Evolutionary conservation across 371 early-diverging fungal species (phyloP), one percentile per base, ranked within the genome.

Genomic region (Rhizopus delemar): DNA sequence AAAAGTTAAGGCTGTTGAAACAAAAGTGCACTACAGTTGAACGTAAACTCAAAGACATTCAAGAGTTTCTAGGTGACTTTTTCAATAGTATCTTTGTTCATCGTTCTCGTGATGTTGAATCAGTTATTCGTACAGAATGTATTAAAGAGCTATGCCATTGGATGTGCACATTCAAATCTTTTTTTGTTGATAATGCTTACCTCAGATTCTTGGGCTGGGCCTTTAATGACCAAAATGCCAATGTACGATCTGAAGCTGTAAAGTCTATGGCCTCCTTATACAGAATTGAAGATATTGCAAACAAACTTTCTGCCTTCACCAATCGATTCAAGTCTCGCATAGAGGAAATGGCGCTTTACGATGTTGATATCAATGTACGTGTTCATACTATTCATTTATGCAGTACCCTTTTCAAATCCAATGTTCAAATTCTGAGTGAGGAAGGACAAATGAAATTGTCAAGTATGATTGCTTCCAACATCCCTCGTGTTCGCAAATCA

Each of bases 81-180:
- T 91, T 90, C 73, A 85, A 87, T 31, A 89, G 91, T 29, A 83
- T 97, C 8, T 96, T 94, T 77, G 81, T 89, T 29, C 90, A 92
- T 66, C 84, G 97, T 39, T 90, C 90, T 51, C 88, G 94, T n/a
- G 98, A 97, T 72, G 88, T 88, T 2, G 93, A 93, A 59, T 75
- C 92, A 4, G 60, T 82, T 0, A 92, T 97, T 60, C 88, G 98
- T n/a, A 63, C 65, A 3, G 96, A 96, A 51, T 93, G 94, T 63
- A 71, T 93, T 3, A 80, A 77, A 46, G 91, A 89, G 39, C 76
- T 96, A 4, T 91, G 92, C 32, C 57, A 66, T 3, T 96, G 94
- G 93, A 88, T 92, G 63, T 61, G 71, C 2, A 71, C 67, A 22
- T 87, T 85, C 63, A 90, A 93, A 13, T 78, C 83, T 4, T 63